Evolutionary conservation across 1,139 yeast genomes (phyloP).

Genomic region (Yamadazyma diospyri): DNA sequence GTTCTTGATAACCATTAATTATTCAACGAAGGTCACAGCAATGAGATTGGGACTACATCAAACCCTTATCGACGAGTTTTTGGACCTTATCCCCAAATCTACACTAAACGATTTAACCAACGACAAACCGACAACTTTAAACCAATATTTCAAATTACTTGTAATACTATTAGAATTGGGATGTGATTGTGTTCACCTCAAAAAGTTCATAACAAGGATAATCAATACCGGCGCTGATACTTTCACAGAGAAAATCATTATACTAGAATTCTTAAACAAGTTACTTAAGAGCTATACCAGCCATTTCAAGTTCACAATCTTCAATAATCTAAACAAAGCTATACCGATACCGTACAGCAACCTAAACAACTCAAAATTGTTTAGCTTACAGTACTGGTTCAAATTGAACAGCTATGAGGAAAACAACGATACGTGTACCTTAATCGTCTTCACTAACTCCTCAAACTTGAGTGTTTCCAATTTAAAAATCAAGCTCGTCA

Average conservation of each 20-base stretch:
- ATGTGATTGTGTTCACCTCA: conserved; percentile 23
- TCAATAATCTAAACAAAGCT: conserved; percentile 19
- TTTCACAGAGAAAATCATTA: conserved; percentile 15
- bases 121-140: conserved; percentile 15
- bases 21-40: conserved; percentile 25
- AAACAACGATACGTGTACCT: conserved; percentile 15
- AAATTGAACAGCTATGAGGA: conserved; percentile 19
- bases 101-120: conserved; percentile 1
- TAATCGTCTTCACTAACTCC: conserved; percentile 30
- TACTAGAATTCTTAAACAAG: conserved; percentile 25
- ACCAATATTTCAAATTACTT: conserved; percentile 23
- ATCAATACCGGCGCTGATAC: conserved; percentile 9
- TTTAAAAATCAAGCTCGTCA: conserved; percentile 27
- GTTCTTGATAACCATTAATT: conserved; percentile 22
- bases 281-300: conserved; percentile 21
- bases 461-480: conserved; percentile 18
- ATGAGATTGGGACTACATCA: conserved; percentile 19
- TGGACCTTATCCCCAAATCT: conserved; percentile 6
- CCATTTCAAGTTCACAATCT: conserved; percentile 31
- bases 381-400: conserved; percentile 39
- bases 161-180: conserved; percentile 34
- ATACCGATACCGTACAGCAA: conserved; percentile 25
- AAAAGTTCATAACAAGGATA: conserved; percentile 19
- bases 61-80: conserved; percentile 19
- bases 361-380: conserved; percentile 11